A percentile compares a stretch with the other conserved stretches of the same genome.
phyloP scores from a whole-genome alignment of 83 land plant species.

The Larix sibirica region DNA sequence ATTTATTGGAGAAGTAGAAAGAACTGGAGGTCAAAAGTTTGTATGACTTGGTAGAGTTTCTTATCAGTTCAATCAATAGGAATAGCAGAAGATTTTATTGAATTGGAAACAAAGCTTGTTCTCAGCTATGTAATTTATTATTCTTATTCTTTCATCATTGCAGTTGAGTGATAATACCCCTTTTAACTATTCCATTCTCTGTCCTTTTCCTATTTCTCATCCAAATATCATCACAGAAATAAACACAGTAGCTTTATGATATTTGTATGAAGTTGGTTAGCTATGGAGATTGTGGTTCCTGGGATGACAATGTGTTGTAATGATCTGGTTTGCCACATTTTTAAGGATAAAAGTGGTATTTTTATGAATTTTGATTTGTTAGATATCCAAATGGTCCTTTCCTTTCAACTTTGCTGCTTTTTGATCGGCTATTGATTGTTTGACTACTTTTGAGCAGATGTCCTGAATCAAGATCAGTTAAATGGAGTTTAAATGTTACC shows the following conservation, averaged over 20 bases:
- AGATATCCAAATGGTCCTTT: too few relatives aligned
- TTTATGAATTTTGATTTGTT: too few relatives aligned
- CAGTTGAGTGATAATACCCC: not conserved
- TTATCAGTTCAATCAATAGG: not conserved
- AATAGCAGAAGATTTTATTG: not conserved
- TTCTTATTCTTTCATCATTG: not conserved
- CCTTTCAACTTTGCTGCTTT: not conserved
- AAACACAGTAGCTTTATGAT: too few relatives aligned
- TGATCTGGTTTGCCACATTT: too few relatives aligned
- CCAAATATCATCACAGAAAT: too few relatives aligned
- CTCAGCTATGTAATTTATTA: slow-evolving; percentile 2
- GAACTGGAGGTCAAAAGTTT: not conserved
- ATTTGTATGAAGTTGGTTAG: too few relatives aligned
- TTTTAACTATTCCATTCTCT: too few relatives aligned
- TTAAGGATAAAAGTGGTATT: too few relatives aligned
- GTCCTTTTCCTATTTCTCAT: too few relatives aligned
- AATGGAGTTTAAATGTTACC: slow-evolving; percentile 6
- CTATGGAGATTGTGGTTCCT: too few relatives aligned
- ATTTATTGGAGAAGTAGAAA: not conserved
- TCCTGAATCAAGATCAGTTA: not conserved
- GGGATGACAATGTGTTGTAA: too few relatives aligned
- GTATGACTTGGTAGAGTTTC: not conserved
- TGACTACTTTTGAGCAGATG: not conserved
- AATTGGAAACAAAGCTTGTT: slow-evolving; percentile 1
- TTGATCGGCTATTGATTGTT: not conserved